Evolutionary conservation across 2,329 filamentous ascomycete species (phyloP).

Genomic region (Calonectria crousiana): DNA sequence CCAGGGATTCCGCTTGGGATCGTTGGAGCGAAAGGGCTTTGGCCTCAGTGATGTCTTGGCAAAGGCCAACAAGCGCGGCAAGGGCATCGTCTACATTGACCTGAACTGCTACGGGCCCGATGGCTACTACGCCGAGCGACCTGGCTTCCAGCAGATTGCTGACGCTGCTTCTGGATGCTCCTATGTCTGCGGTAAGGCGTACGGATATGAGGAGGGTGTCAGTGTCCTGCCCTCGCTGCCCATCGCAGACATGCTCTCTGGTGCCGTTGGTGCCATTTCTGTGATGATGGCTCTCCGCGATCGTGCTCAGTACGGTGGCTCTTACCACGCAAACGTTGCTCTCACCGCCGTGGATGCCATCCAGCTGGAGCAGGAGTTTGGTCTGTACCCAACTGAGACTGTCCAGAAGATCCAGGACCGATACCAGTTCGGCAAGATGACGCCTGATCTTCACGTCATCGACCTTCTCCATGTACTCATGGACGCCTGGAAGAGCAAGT

Average conservation of each 20-base stretch:
- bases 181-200: slow-evolving; percentile 37
- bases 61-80: slow-evolving; percentile 5
- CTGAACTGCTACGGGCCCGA: slow-evolving; percentile 74
- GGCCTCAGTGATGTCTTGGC: slow-evolving; percentile 55
- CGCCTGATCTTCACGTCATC: neutral
- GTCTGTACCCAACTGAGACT: neutral
- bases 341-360: neutral
- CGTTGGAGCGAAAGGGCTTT: slow-evolving; percentile 56
- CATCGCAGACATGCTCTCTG: neutral
- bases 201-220: neutral
- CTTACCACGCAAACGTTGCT: slow-evolving; percentile 2
- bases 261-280: neutral
- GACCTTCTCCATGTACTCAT: neutral
- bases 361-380: slow-evolving; percentile 34
- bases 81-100: slow-evolving; percentile 71
- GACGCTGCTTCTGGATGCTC: slow-evolving; percentile 57
- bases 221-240: neutral
- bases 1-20: slow-evolving; percentile 63
- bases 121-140: slow-evolving; percentile 69
- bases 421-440: slow-evolving; percentile 3
- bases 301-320: neutral
- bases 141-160: slow-evolving; percentile 77
- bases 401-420: slow-evolving; percentile 5
- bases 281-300: slow-evolving; percentile 1
- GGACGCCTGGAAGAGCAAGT: neutral